phyloP scores from a whole-genome alignment of 352 stramenopile genomes.

The Phytopythium mirpurense region DNA sequence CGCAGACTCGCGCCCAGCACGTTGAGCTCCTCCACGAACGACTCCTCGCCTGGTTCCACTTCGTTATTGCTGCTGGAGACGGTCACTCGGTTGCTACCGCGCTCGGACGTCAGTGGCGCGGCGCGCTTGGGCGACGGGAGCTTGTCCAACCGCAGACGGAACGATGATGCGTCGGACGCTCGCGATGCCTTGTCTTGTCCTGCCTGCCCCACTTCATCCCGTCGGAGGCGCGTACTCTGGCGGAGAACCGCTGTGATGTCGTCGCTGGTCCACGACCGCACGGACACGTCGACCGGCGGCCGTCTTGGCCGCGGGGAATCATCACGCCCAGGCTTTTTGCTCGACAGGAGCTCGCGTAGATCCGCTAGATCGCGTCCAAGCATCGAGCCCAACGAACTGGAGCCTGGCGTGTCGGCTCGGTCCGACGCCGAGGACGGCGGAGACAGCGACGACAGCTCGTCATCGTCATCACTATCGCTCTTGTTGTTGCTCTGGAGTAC shows the following conservation, averaged over 20 bases:
- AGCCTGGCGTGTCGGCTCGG: constrained; percentile 12
- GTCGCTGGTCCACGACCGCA: constrained; percentile 21
- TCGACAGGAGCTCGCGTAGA: constrained; percentile 34
- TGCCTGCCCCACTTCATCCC: not conserved
- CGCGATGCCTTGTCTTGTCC: not conserved
- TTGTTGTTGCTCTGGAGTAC: not conserved
- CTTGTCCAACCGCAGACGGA: not conserved
- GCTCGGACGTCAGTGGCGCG: not conserved
- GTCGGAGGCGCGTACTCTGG: constrained; percentile 32
- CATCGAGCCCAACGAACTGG: constrained; percentile 42
- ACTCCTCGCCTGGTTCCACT: constrained; percentile 32
- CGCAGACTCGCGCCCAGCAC: constrained; percentile 17
- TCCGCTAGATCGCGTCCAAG: constrained; percentile 41
- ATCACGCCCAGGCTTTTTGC: constrained; percentile 7
- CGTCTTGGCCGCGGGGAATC: not conserved
- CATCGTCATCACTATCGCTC: not conserved
- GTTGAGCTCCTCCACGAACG: constrained; percentile 37
- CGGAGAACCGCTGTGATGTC: constrained; percentile 22
- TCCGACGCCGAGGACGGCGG: constrained; percentile 16
- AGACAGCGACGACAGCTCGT: constrained; percentile 20
- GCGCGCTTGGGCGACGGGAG: not conserved
- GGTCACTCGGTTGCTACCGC: not conserved
- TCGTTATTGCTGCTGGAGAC: not conserved
- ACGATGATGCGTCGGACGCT: not conserved
- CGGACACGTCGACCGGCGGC: not conserved